These are phyloP conservation scores for Discostella stelligera DNA, from an alignment of 352 stramenopile genomes.

Conservation along the genomic window DNA sequence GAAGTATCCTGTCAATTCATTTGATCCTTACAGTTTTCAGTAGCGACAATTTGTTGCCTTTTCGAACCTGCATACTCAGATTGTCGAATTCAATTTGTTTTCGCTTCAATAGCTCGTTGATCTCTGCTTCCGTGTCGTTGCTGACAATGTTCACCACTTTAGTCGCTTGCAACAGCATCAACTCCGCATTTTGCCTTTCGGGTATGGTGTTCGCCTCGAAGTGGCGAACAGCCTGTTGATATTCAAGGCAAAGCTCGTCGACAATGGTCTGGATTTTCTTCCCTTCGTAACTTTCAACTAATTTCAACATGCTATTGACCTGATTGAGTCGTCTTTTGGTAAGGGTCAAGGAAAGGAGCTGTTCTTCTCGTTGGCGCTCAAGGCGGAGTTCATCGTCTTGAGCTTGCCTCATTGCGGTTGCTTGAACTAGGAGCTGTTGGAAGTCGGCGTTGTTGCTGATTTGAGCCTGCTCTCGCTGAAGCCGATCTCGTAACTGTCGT, in stretches of 20 bases:
- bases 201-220: conserved; percentile 84
- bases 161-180: conserved; percentile 30
- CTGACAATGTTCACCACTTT: not conserved
- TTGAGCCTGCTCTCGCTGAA: conserved; percentile 29
- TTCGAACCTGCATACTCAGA: not conserved
- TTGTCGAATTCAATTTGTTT: conserved; percentile 88
- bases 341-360: conserved; percentile 86
- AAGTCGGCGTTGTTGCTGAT: conserved; percentile 20
- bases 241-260: conserved; percentile 20
- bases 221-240: conserved; percentile 9
- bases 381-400: conserved; percentile 93
- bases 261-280: conserved; percentile 9
- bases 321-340: conserved; percentile 86
- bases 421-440: conserved; percentile 64
- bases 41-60: conserved; percentile 1
- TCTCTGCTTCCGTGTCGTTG: conserved; percentile 79
- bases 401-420: conserved; percentile 88
- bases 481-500: conserved; percentile 31
- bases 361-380: conserved; percentile 86
- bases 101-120: conserved; percentile 84
- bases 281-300: conserved; percentile 10
- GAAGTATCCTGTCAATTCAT: not conserved
- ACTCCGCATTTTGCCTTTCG: conserved; percentile 88
- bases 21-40: conserved; percentile 4
- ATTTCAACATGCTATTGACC: conserved; percentile 38